Base-by-base conservation (phyloP, 208 protist genomes). In the Crithidia thermophila region DNA sequence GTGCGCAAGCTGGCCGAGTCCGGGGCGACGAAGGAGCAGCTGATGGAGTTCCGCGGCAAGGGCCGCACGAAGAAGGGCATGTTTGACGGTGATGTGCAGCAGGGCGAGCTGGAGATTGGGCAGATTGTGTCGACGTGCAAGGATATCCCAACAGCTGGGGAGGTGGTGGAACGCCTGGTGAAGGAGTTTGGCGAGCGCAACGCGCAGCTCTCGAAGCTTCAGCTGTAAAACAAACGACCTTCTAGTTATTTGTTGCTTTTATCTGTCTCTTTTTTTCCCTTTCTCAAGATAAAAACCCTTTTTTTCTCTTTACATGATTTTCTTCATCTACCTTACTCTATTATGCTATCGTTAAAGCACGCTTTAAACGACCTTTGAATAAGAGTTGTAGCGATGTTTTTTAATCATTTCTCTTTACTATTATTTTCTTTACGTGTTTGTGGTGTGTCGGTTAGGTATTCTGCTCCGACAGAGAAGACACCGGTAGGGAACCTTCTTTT, bases 51-150 rank as follows among this genome's bases (percentile, higher is more conserved):
- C 52, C 67, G 79, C 34, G 81, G 81, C 31, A 66, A 61, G 28
- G 73, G 78, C n/a, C 77, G 75, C 49, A 85, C 81, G 9, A 62
- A 65, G 45, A 60, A 68, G 25, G 84, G 84, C n/a, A 82, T 90
- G 60, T 80, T 85, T 27, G 81, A 87, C 18, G 84, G 81, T 20
- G 81, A 90, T 43, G 49, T 87, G 9, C 52, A 57, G 36, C 49
- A 87, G 23, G 84, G 84, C 49, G 84, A 90, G 75, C 72, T 90
- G 18, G 77, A 85, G 50, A 84, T 90, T 65, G 84, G 84, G 21
- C 84, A 90, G 69, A 83, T 90, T 43, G 77, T 76, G 21, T 79
- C 67, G 0, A 28, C 53, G 10, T 81, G 72, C 63, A 72, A 68
- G 27, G 84, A 86, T 46, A 72, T 90, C 37, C 70, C 68, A 0